Conservation (phyloP, 768 basidiomycete genomes). For the Phaffia australis region DNA sequence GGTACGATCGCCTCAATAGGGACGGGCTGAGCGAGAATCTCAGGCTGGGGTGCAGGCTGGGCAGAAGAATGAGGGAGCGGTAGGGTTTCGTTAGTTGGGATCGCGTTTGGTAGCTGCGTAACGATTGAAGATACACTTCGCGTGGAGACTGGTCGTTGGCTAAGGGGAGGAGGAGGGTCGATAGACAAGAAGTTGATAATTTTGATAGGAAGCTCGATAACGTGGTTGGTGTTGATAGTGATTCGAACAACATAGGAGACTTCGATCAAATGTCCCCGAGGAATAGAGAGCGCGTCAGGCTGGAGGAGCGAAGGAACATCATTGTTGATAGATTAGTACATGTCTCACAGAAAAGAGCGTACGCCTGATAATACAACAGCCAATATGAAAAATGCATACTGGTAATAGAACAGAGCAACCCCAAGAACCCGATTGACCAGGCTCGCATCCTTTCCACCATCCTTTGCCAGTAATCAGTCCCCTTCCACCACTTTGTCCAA, state of each 20-base stretch:
- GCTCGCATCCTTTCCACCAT: constrained; percentile 75
- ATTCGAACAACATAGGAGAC: constrained; percentile 63
- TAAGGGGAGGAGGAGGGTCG: constrained; percentile 52
- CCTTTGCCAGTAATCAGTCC: constrained; percentile 71
- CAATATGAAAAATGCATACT: constrained; percentile 43
- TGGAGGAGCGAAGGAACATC: constrained; percentile 33
- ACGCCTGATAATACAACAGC: not conserved
- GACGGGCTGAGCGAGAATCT: not conserved
- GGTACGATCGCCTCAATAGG: not conserved
- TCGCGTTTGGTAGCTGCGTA: not conserved
- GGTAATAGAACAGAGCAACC: constrained; percentile 61
- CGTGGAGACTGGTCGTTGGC: not conserved
- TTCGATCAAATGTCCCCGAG: constrained; percentile 60
- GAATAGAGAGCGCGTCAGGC: constrained; percentile 60
- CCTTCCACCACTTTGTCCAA: constrained; percentile 52
- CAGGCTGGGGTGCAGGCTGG: not conserved
- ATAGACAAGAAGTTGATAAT: constrained; percentile 77
- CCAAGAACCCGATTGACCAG: constrained; percentile 54
- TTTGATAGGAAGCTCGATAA: constrained; percentile 59
- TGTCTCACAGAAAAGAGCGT: no score
- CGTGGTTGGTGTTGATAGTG: constrained; percentile 50
- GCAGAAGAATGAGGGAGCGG: not conserved
- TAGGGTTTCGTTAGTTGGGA: not conserved
- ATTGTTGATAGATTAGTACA: not conserved
- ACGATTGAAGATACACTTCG: not conserved